Percentiles rank a stretch among this genome's conserved stretches.
Evolutionary conservation across 371 early-diverging fungal genomes (phyloP).

Genomic region (Mortierella sp.): DNA sequence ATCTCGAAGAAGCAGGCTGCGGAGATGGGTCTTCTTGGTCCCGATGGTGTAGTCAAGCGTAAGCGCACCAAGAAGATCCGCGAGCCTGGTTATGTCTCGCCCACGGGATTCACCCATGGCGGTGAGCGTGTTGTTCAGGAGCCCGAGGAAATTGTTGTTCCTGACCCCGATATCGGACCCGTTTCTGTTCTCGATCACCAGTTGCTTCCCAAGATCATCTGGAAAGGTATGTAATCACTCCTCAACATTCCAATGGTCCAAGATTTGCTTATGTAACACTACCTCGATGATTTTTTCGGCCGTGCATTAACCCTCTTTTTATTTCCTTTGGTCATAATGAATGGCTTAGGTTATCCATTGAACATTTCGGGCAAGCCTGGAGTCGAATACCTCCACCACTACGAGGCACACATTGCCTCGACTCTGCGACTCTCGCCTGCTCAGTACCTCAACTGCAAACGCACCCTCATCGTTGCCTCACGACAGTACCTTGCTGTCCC

Average conservation of each 20-base stretch:
- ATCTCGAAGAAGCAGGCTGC: slow-evolving; percentile 39
- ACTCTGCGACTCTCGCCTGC: slow-evolving; percentile 79
- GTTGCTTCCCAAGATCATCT: slow-evolving; percentile 29
- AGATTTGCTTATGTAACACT: background rate
- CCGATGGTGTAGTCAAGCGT: slow-evolving; percentile 25
- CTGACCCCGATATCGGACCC: slow-evolving; percentile 48
- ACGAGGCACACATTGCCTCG: slow-evolving; percentile 76
- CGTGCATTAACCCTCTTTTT: slow-evolving; percentile 5
- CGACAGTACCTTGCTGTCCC: slow-evolving; percentile 48
- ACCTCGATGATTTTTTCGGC: background rate
- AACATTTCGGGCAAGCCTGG: slow-evolving; percentile 33
- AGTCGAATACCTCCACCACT: slow-evolving; percentile 64
- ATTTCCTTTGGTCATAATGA: background rate
- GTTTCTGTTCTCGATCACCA: slow-evolving; percentile 31
- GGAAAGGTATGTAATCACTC: slow-evolving; percentile 43
- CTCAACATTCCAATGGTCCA: background rate
- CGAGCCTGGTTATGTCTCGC: slow-evolving; percentile 40
- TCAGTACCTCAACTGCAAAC: slow-evolving; percentile 76
- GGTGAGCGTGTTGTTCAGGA: slow-evolving; percentile 55
- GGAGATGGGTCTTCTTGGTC: slow-evolving; percentile 23
- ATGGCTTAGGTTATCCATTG: slow-evolving; percentile 28
- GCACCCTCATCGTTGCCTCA: slow-evolving; percentile 70
- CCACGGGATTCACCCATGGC: slow-evolving; percentile 50
- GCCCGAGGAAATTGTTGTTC: slow-evolving; percentile 32
- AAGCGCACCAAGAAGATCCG: slow-evolving; percentile 49